phyloP scores from a whole-genome alignment of 306 rosid species.

The Fagus sylvatica region DNA sequence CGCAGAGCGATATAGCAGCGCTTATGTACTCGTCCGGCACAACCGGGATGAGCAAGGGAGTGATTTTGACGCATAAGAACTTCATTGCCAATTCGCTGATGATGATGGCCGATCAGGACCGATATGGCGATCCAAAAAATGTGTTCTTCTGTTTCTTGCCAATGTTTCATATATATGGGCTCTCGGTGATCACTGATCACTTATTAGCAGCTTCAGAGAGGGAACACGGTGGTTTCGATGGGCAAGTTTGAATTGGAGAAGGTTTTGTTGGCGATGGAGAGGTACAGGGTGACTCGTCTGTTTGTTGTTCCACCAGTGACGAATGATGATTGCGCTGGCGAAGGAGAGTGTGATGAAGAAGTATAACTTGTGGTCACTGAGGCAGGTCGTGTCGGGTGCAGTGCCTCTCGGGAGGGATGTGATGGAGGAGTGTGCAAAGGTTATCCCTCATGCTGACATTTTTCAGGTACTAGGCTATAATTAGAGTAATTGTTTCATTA shows the following conservation, averaged over 20 bases:
- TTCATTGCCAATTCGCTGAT: conserved; percentile 43
- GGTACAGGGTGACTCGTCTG: conserved; percentile 35
- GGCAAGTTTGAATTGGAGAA: conserved; percentile 33
- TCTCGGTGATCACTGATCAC: conserved; percentile 9
- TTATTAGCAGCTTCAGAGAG: conserved; percentile 42
- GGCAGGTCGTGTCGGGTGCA: conserved; percentile 30
- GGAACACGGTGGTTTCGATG: conserved; percentile 46
- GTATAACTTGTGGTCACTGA: conserved; percentile 44
- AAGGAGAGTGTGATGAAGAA: conserved; percentile 25
- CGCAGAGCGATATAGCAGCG: conserved; percentile 44
- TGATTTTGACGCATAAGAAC: conserved; percentile 42
- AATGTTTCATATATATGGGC: conserved; percentile 49
- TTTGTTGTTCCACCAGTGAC: conserved; percentile 44
- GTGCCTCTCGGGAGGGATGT: conserved; percentile 47
- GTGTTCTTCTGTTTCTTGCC: conserved; percentile 49
- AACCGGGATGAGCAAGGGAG: conserved; percentile 58
- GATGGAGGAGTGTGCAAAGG: conserved; percentile 35
- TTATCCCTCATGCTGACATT: conserved; percentile 29
- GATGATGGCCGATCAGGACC: conserved; percentile 36
- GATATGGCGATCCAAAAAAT: conserved; percentile 23
- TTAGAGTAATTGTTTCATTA: no score
- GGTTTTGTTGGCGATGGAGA: conserved; percentile 35
- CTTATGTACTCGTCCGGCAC: conserved; percentile 57
- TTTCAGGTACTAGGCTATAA: conserved; percentile 21
- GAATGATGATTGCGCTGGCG: conserved; percentile 35